Evolutionary conservation across 2,329 filamentous ascomycete genomes (phyloP), one percentile per base, ranked within the genome.

Genomic region (Xylariaceae sp.): DNA sequence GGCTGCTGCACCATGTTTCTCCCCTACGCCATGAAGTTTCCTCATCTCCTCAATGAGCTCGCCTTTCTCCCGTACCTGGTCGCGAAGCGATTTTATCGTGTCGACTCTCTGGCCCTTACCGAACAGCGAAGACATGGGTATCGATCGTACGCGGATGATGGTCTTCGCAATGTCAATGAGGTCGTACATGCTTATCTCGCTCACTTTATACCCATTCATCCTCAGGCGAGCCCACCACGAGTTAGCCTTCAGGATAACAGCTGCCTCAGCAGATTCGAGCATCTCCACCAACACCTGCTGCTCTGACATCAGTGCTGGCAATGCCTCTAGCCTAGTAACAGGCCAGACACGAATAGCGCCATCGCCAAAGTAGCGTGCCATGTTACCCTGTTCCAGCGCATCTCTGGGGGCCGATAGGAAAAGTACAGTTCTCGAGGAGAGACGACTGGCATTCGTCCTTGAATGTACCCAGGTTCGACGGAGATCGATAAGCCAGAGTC

Each of bases 381-480:
- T 80, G 64, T 86, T 89, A 35, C 75, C 76, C 67, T 91, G 83
- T 54, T 89, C 81, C 34, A 92, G 79, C 58, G 91, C 94, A 3
- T 87, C 80, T 37, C 83, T 74, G 0, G 92, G 91, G 0, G 96
- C 89, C 1, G 88, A 87, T 0, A 91, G 88, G 71, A 96, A 95
- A n/a, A 99, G 81, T 5, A 97, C 91, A 1, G 91, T 96, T 31
- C 91, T 84, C 0, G 91, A 91, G 0, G 92, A 96, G 42, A 97
- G 84, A 19, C 91, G 87, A 62, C 85, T 87, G 31, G 90, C 82
- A 67, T 95, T 92, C 49, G 88, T 77, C 1, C 89, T 90, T 2
- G 90, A 89, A 54, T 95, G 78, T n/a, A 91, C 83, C 74, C 95
- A 97, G 0, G 92, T 92, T 73, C 97, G 94, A 60, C 92, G 88